Evolutionary conservation across 306 rosid species (phyloP).

Genomic region (Mimosa bimucronata): DNA sequence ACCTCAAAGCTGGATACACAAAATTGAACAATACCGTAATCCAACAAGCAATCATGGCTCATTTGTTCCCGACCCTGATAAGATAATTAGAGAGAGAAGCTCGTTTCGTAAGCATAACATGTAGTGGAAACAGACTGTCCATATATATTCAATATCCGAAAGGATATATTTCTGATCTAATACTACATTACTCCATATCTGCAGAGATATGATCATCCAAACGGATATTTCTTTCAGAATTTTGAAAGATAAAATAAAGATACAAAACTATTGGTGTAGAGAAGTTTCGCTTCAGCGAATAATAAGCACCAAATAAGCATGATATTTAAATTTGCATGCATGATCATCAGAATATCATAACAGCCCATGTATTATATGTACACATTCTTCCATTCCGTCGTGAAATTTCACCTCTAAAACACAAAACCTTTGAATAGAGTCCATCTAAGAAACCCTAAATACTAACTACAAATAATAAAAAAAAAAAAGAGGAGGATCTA

Average conservation of each 20-base stretch:
- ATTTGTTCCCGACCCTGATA: neutral
- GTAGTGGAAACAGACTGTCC: neutral
- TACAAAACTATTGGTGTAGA: neutral
- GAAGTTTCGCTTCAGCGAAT: neutral
- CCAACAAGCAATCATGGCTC: neutral
- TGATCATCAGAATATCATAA: neutral
- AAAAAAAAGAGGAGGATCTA: slow-evolving; percentile 22
- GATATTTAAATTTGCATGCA: neutral
- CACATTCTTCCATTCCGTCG: neutral
- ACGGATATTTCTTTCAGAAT: neutral
- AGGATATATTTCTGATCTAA: slow-evolving; percentile 5
- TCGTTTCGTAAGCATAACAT: neutral
- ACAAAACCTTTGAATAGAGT: neutral
- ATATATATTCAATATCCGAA: neutral
- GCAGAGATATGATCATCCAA: neutral
- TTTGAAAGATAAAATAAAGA: neutral
- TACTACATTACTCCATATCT: slow-evolving; percentile 7
- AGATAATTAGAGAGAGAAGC: neutral
- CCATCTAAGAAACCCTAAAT: slow-evolving; percentile 18
- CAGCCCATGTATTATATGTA: neutral
- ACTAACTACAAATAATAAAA: slow-evolving; percentile 19
- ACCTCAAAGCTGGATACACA: slow-evolving; percentile 1
- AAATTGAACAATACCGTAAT: neutral
- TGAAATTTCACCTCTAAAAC: neutral
- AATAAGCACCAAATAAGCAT: neutral